phyloP scores from a whole-genome alignment of 345 rosid species.

The Lenwebbia sp. region DNA sequence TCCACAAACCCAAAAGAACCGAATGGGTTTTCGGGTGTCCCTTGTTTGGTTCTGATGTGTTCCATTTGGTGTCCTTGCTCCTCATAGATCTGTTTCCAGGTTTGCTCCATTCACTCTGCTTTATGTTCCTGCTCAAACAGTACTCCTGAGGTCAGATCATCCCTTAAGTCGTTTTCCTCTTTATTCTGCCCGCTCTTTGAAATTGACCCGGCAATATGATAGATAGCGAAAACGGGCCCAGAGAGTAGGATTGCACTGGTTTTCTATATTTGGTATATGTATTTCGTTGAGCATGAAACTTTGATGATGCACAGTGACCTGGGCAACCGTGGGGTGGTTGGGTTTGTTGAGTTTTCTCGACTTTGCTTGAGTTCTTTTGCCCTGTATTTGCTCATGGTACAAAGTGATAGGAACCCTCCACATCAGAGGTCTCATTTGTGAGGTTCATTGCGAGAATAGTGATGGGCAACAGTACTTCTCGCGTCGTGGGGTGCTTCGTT shows the following conservation, averaged over 20 bases:
- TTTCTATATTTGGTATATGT: not conserved
- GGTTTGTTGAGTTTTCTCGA: slow-evolving; percentile 38
- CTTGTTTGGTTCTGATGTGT: slow-evolving; percentile 47
- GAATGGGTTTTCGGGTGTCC: slow-evolving; percentile 20
- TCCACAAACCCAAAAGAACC: slow-evolving; percentile 23
- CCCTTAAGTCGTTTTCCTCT: slow-evolving; percentile 12
- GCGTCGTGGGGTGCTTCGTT: slow-evolving; percentile 87
- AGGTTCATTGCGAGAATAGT: slow-evolving; percentile 8
- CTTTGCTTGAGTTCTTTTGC: slow-evolving; percentile 28
- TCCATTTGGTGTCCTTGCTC: slow-evolving; percentile 40
- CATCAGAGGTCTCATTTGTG: slow-evolving; percentile 23
- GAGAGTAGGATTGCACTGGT: not conserved
- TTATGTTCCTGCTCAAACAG: slow-evolving; percentile 23
- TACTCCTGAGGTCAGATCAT: slow-evolving; percentile 60
- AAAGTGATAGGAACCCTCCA: slow-evolving; percentile 32
- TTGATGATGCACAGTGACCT: slow-evolving; percentile 49
- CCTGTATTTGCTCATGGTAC: slow-evolving; percentile 45
- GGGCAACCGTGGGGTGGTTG: slow-evolving; percentile 37
- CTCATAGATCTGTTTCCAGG: slow-evolving; percentile 55
- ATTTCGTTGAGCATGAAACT: slow-evolving; percentile 16
- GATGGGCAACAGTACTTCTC: slow-evolving; percentile 97
- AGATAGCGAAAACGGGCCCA: not conserved
- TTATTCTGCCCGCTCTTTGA: not conserved
- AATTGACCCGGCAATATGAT: not conserved
- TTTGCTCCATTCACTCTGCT: slow-evolving; percentile 45